A percentile compares a stretch with the other conserved stretches of the same genome.
These are phyloP conservation scores for Schizopora paradoxa DNA, from an alignment of 1,284 basidiomycete species.

Conservation along the genomic window DNA sequence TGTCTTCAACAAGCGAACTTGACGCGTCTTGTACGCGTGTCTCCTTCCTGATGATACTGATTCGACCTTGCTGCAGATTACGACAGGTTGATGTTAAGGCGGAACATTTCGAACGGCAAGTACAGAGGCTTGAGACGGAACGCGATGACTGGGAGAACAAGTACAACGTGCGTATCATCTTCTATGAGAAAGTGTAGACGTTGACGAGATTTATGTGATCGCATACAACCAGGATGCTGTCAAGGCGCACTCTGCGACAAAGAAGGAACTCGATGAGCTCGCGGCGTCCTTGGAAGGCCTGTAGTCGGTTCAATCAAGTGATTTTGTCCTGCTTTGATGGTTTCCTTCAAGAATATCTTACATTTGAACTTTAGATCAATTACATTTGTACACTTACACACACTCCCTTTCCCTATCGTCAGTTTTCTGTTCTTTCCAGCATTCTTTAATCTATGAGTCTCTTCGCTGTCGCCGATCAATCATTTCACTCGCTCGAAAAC, in stretches of 20 bases:
- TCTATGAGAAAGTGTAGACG: conserved; percentile 1
- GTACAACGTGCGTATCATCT: conserved; percentile 66
- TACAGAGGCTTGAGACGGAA: conserved; percentile 85
- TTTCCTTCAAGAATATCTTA: too few species aligned
- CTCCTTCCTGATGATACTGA: conserved; percentile 2
- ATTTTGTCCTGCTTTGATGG: too few species aligned
- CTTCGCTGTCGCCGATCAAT: too few species aligned
- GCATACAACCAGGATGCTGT: conserved; percentile 54
- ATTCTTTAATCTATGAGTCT: too few species aligned
- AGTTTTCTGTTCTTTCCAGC: too few species aligned
- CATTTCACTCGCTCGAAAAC: too few species aligned
- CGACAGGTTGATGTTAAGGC: conserved; percentile 98
- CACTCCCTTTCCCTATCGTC: too few species aligned
- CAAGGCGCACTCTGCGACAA: conserved; percentile 70
- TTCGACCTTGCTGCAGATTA: conserved; percentile 50
- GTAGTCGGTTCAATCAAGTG: too few species aligned
- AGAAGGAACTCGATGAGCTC: conserved; percentile 87
- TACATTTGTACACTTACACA: too few species aligned
- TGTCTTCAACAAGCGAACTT: conserved; percentile 21
- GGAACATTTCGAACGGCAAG: conserved; percentile 96
- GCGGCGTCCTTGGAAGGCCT: conserved; percentile 78
- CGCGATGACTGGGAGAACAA: conserved; percentile 94
- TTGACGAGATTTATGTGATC: conserved; percentile 13
- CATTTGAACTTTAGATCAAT: too few species aligned
- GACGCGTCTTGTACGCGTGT: not conserved